Percentiles rank a stretch among this genome's conserved stretches.
phyloP scores from a whole-genome alignment of 163 green algal genomes.

The Scenedesmus sp. region DNA sequence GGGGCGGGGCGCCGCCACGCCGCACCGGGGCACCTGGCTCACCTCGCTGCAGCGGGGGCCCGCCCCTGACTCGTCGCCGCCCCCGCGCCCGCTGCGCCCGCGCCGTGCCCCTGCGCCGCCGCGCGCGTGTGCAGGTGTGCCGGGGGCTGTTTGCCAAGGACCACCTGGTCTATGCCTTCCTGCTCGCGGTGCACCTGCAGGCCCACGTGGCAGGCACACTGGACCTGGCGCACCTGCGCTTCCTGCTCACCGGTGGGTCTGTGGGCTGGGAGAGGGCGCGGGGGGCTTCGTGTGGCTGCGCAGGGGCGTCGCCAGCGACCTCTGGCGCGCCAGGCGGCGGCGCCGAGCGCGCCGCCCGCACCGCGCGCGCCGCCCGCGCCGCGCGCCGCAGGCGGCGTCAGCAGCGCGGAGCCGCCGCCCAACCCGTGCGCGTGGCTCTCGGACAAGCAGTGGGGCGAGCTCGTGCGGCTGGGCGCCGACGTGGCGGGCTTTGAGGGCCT shows the following conservation, averaged over 20 bases:
- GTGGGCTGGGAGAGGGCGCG: background rate
- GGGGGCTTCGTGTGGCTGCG: no score
- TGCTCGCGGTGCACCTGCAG: slow-evolving; percentile 75
- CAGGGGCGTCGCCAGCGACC: no score
- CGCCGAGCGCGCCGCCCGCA: no score
- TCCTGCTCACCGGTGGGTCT: slow-evolving; percentile 70
- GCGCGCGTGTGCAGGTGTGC: slow-evolving; percentile 37
- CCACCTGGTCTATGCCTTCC: slow-evolving; percentile 84
- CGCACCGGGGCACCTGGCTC: no score
- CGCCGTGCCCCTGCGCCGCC: no score
- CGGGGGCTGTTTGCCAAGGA: slow-evolving; percentile 74
- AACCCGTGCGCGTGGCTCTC: slow-evolving; percentile 42
- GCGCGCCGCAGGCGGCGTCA: slow-evolving; percentile 51
- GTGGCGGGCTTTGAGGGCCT: slow-evolving; percentile 50
- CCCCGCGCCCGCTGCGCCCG: no score
- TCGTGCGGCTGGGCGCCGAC: slow-evolving; percentile 48
- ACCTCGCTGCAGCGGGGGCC: background rate
- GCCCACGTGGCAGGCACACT: slow-evolving; percentile 55
- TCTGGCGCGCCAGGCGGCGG: no score
- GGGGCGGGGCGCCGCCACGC: no score
- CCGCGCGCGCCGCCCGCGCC: no score
- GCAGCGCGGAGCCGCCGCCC: slow-evolving; percentile 40
- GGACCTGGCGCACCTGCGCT: slow-evolving; percentile 59
- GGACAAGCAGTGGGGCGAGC: slow-evolving; percentile 75
- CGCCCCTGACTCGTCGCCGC: no score